Percentiles rank a stretch among this genome's conserved stretches.
Evolutionary conservation across 345 rosid genomes (phyloP).

Genomic region (Brassica nigra): DNA sequence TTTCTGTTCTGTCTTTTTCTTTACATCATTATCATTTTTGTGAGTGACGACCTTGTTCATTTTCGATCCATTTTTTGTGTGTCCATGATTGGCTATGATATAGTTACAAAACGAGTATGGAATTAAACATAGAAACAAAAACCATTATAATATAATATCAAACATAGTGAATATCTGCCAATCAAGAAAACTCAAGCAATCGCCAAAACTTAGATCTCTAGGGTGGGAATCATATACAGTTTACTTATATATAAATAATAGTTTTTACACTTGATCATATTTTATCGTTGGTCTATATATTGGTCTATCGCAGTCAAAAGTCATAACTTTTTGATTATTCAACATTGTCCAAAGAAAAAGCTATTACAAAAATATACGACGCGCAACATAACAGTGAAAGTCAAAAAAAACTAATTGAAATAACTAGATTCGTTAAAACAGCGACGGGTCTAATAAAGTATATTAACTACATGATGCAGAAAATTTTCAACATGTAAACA

Average conservation of each 20-base stretch:
- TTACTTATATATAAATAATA: background rate
- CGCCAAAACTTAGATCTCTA: background rate
- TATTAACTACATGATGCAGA: background rate
- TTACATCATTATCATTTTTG: background rate
- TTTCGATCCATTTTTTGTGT: background rate
- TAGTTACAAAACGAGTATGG: background rate
- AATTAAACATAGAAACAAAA: background rate
- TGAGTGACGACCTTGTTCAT: background rate
- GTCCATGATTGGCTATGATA: background rate
- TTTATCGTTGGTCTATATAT: background rate
- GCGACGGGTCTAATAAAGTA: conserved; percentile 14
- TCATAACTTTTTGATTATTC: conserved; percentile 4
- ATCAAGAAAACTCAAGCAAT: background rate
- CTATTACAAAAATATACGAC: background rate
- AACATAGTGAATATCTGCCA: background rate
- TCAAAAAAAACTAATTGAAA: conserved; percentile 9
- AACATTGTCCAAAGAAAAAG: background rate
- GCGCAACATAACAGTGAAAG: conserved; percentile 19
- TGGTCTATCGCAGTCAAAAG: background rate
- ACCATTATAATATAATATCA: background rate
- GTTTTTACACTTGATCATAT: background rate
- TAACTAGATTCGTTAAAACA: conserved; percentile 15
- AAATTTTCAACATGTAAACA: background rate
- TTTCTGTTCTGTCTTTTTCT: no score
- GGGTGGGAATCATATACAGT: background rate